phyloP scores from a whole-genome alignment of 2,329 filamentous ascomycete species.

The Diaporthe australafricana region DNA sequence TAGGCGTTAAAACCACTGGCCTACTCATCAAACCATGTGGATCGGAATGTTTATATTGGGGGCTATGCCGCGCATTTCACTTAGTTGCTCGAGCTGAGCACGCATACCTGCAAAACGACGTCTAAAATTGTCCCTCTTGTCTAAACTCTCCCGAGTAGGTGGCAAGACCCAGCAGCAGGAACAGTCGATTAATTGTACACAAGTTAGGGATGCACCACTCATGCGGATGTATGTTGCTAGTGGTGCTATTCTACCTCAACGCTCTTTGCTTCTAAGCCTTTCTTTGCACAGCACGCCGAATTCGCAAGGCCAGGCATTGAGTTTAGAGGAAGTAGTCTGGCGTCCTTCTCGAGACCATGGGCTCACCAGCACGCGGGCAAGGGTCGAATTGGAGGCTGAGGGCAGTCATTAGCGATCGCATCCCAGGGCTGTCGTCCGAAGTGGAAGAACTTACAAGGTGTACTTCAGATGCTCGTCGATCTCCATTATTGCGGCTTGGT shows the following conservation, averaged over 20 bases:
- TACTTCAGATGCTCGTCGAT: slow-evolving; percentile 99
- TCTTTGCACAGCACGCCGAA: slow-evolving; percentile 27
- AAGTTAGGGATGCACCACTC: slow-evolving; percentile 30
- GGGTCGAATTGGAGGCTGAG: slow-evolving; percentile 97
- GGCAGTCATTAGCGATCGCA: slow-evolving; percentile 32
- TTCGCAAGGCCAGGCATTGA: slow-evolving; percentile 32
- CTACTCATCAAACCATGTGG: not conserved
- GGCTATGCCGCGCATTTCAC: slow-evolving; percentile 7
- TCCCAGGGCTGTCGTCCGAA: too few species aligned
- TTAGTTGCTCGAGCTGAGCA: slow-evolving; percentile 17
- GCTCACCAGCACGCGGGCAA: slow-evolving; percentile 95
- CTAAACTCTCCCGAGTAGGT: slow-evolving; percentile 24
- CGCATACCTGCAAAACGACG: slow-evolving; percentile 28
- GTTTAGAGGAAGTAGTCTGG: slow-evolving; percentile 97
- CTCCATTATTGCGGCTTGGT: slow-evolving; percentile 99
- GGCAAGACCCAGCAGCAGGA: slow-evolving; percentile 22
- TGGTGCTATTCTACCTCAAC: slow-evolving; percentile 31
- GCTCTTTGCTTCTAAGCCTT: slow-evolving; percentile 34
- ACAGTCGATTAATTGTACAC: slow-evolving; percentile 32
- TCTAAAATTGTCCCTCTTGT: slow-evolving; percentile 34
- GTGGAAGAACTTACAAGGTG: slow-evolving; percentile 85
- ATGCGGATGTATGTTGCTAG: slow-evolving; percentile 27
- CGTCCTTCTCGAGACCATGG: slow-evolving; percentile 97
- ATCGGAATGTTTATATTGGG: not conserved
- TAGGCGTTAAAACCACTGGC: not conserved